Conservation (phyloP, 495 filamentous ascomycete genomes). For the Podospora didyma region DNA sequence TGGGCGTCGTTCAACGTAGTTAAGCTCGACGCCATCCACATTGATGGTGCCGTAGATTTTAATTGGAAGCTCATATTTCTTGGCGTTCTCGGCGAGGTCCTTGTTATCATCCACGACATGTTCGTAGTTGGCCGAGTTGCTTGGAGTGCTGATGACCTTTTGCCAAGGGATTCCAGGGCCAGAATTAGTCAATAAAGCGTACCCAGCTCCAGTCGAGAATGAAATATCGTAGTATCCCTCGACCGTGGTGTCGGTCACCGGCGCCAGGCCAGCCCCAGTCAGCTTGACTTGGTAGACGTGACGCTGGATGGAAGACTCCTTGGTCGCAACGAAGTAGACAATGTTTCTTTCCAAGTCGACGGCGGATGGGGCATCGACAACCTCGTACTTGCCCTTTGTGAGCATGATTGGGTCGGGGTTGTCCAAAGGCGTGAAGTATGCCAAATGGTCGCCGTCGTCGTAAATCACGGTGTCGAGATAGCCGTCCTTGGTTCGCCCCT, state of each 20-base stretch:
- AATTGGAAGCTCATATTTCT: conserved; percentile 76
- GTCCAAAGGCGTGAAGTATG: conserved; percentile 90
- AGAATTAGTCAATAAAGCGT: conserved; percentile 74
- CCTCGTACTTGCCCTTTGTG: conserved; percentile 89
- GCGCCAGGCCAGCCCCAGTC: conserved; percentile 67
- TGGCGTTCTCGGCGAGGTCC: conserved; percentile 60
- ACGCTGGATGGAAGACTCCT: conserved; percentile 80
- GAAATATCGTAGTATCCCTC: conserved; percentile 83
- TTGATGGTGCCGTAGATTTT: conserved; percentile 81
- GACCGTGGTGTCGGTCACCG: conserved; percentile 70
- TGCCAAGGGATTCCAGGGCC: conserved; percentile 91
- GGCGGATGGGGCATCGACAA: conserved; percentile 80
- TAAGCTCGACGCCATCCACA: conserved; percentile 64
- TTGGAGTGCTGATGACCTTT: conserved; percentile 79
- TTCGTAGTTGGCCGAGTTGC: conserved; percentile 58
- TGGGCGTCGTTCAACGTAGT: conserved; percentile 85
- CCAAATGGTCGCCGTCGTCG: conserved; percentile 85
- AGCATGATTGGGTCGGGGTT: conserved; percentile 75
- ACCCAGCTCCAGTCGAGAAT: conserved; percentile 78
- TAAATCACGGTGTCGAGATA: conserved; percentile 91
- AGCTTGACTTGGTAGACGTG: conserved; percentile 83
- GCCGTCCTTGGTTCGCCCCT: conserved; percentile 75
- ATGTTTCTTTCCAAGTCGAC: conserved; percentile 80
- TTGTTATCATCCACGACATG: conserved; percentile 74
- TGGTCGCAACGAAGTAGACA: conserved; percentile 87